Evolutionary conservation across 108 stramenopile species (phyloP), one percentile per base, ranked within the genome.

Genomic region (Cyclotella atomus): DNA sequence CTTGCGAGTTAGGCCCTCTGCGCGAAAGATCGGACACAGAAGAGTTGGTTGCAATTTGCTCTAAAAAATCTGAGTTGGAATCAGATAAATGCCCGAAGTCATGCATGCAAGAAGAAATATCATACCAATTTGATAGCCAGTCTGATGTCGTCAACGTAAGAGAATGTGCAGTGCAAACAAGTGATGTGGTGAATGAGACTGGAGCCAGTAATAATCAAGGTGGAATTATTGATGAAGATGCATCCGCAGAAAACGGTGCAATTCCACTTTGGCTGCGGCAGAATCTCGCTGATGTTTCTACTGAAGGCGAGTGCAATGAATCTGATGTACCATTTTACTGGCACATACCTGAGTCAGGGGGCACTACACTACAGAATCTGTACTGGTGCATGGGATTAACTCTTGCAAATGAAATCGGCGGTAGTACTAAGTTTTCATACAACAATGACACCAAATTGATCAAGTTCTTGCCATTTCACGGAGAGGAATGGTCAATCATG

Each of bases 401-500:
- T n/a, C 8, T 81, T n/a, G 80, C 80, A 7, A 81, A 76, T 59
- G 70, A 81, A 66, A 66, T 81, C 4, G 80, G 80, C n/a, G 75
- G 47, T 7, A 73, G 54, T 24, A 41, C 77, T 27, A 72, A 65
- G 33, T 73, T 73, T 34, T 12, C 21, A 3, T 29, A 63, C 21
- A 14, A 57, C 24, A 23, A 63, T 43, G 46, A 44, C 14, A 65
- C 38, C 28, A 54, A 56, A n/a, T 54, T 76, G 28, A 41, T 76
- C 6, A 70, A 65, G 57, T 60, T 81, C 53, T 33, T 59, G 19
- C 73, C 73, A 10, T 76, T 53, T 34, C 30, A 70, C 28, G 21
- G 14, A 20, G 20, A 14, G 19, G 45, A 60, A 49, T 71, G 57
- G 68, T 45, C 29, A 46, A 63, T 76, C 15, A 20, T 84, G 8